phyloP scores from a whole-genome alignment of 2,329 filamentous ascomycete genomes.

The Ilyonectria sp. region DNA sequence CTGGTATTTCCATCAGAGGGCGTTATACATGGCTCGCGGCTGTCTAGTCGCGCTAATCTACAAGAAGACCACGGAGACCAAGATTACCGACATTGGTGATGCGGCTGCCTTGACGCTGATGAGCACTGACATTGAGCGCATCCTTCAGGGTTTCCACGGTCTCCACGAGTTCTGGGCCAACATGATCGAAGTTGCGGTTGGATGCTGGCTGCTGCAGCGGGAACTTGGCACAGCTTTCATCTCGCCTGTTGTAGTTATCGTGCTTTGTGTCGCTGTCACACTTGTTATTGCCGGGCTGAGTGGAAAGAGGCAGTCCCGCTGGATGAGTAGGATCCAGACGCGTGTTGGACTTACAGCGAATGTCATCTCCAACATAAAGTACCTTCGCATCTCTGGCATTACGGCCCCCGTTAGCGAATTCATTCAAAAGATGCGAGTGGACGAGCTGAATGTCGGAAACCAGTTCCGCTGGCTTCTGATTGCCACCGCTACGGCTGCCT shows the following conservation, averaged over 20 bases:
- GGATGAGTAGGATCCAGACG: constrained; percentile 56
- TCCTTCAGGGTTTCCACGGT: constrained; percentile 51
- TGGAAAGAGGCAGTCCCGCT: constrained; percentile 47
- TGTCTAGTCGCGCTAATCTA: constrained; percentile 53
- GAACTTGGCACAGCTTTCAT: constrained; percentile 64
- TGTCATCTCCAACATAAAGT: constrained; percentile 51
- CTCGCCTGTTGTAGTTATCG: constrained; percentile 61
- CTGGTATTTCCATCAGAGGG: constrained; percentile 55
- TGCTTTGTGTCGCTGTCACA: constrained; percentile 44
- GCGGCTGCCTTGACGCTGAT: constrained; percentile 62
- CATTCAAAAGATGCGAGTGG: constrained; percentile 47
- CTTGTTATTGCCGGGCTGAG: constrained; percentile 33
- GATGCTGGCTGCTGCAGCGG: constrained; percentile 62
- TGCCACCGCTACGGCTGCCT: constrained; percentile 45
- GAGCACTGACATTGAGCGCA: constrained; percentile 63
- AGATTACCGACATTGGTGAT: constrained; percentile 51
- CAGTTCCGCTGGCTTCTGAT: constrained; percentile 46
- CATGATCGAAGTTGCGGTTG: constrained; percentile 59
- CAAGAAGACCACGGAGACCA: constrained; percentile 50
- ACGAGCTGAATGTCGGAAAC: constrained; percentile 49
- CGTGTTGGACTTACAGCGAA: constrained; percentile 51
- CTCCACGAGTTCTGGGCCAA: constrained; percentile 61
- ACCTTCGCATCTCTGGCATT: constrained; percentile 51
- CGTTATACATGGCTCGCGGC: constrained; percentile 51
- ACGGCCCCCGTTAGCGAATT: constrained; percentile 46